Percentiles rank a stretch among this genome's conserved stretches.
Evolutionary conservation across 2,329 filamentous ascomycete genomes (phyloP).

Genomic region (Bipolaris sorokiniana): DNA sequence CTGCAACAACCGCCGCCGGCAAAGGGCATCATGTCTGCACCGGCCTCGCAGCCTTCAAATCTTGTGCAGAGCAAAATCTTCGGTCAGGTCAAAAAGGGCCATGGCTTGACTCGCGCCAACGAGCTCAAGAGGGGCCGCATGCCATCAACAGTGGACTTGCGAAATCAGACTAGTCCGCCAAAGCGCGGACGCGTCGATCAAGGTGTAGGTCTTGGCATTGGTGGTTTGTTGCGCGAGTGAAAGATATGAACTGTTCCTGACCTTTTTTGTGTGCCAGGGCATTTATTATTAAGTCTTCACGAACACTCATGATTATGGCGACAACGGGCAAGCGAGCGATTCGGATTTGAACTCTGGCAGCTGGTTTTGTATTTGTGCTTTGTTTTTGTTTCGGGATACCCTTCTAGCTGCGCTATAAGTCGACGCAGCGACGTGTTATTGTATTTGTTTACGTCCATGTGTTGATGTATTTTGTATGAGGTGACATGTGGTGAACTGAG

Average conservation of each 20-base stretch:
- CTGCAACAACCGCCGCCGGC: constrained; percentile 63
- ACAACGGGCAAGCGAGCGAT: constrained; percentile 13
- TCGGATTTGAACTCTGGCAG: neutral
- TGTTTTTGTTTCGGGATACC: constrained; percentile 21
- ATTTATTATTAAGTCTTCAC: constrained; percentile 19
- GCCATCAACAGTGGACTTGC: constrained; percentile 35
- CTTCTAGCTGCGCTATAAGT: constrained; percentile 17
- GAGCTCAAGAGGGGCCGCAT: constrained; percentile 43
- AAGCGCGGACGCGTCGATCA: constrained; percentile 61
- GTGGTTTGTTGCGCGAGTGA: constrained; percentile 43
- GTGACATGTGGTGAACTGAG: neutral
- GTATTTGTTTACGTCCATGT: neutral
- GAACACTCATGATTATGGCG: constrained; percentile 14
- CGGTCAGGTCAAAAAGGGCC: constrained; percentile 64
- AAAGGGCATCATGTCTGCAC: constrained; percentile 38
- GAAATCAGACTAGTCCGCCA: constrained; percentile 36
- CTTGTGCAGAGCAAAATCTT: constrained; percentile 68
- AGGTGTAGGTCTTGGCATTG: constrained; percentile 64
- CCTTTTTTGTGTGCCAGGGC: constrained; percentile 19
- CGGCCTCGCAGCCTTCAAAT: constrained; percentile 40
- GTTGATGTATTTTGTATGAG: neutral
- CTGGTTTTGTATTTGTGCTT: constrained; percentile 5
- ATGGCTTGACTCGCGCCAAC: constrained; percentile 44
- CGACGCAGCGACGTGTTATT: constrained; percentile 8
- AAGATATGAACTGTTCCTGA: constrained; percentile 29